Percentiles rank a stretch among this genome's conserved stretches.
Evolutionary conservation across 192 early-diverging fungal species (phyloP).

Genomic region (Paraglomus brasilianum): DNA sequence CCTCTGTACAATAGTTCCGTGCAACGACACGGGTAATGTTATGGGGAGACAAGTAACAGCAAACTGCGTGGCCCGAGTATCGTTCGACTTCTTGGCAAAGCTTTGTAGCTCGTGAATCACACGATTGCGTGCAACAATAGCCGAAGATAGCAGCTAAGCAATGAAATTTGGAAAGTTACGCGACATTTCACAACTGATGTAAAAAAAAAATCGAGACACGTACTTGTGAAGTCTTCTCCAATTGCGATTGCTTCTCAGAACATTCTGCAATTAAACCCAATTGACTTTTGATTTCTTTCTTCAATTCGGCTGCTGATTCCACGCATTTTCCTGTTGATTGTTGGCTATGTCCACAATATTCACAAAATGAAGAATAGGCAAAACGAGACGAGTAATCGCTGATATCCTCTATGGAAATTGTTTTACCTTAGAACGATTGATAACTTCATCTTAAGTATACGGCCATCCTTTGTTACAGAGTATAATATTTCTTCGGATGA

Average conservation of each 20-base stretch:
- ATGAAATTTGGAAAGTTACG: background rate
- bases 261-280: conserved; percentile 14
- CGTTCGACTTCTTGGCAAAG: conserved; percentile 11
- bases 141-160: background rate
- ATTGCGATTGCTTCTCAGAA: conserved; percentile 4
- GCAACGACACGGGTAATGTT: conserved; percentile 8
- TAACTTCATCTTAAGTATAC: conserved; percentile 3
- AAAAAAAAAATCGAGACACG: background rate
- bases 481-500: conserved; percentile 16
- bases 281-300: conserved; percentile 15
- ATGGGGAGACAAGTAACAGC: conserved; percentile 9
- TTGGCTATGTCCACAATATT: background rate
- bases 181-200: background rate
- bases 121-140: conserved; percentile 20
- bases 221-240: conserved; percentile 24
- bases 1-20: background rate
- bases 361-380: background rate
- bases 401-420: background rate
- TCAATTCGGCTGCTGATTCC: conserved; percentile 6
- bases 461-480: conserved; percentile 10
- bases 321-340: background rate
- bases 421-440: background rate
- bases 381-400: background rate
- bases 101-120: conserved; percentile 18
- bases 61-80: background rate